Base-by-base conservation (phyloP, 805 yeast genomes). In the Candida palmyrensis region DNA sequence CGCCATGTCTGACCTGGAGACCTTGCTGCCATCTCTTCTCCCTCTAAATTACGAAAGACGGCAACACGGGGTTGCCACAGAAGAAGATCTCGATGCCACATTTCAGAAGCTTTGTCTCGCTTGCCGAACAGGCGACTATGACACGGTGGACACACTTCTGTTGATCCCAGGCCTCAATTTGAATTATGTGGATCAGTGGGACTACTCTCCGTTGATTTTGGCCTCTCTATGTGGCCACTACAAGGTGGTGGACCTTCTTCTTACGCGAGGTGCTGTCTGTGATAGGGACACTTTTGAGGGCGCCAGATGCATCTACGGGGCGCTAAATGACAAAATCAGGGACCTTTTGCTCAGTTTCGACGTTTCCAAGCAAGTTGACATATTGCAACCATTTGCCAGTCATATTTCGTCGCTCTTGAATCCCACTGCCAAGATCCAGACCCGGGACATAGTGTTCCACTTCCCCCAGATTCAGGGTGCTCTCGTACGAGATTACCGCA, bases 281-380 rank as follows among this genome's bases (percentile, higher is more conserved):
- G 89, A 82, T 52, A 67, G 86, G 47, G 90, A 83, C 49, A 79
- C 88, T n/a, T 77, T 77, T 47, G 84, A 82, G 51, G 92, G 94
- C 2, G 85, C 81, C 9, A 66, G 68, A 27, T 82, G 90, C 43
- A 66, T 83, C 2, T 82, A 84, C 47, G 92, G 89, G 2, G 92
- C 94, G 0, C 55, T 84, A 36, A 84, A 71, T 12, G 87, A 82
- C 48, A 52, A 62, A 3, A 84, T 84, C 18, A 55, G 88, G 29
- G 68, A 71, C 25, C 51, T 81, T 14, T 55, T 84, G 32, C 48
- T 79, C 13, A 64, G 73, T 25, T 78, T 66, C 48, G 88, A 82
- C 49, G 71, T 82, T 27, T 73, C 84, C 5, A 83, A 79, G 45
- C 75, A 79, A 0, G 79, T 79, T 11, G 88, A 83, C 51, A 54